Conservation (phyloP, 768 basidiomycete genomes). For the Chalciporus piperatus region DNA sequence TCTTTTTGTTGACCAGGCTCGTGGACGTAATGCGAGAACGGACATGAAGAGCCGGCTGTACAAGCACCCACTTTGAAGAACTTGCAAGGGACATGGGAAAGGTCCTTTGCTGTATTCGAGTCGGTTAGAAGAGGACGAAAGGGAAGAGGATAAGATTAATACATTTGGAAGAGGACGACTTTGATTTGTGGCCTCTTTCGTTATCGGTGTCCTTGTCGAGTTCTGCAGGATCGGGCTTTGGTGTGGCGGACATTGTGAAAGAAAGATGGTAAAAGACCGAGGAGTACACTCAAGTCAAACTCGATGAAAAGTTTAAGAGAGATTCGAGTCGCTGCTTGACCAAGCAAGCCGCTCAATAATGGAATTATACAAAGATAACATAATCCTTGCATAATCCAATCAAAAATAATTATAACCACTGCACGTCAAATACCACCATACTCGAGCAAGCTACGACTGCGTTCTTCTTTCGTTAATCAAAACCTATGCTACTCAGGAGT, state of each 20-base stretch:
- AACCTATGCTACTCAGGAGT: too few species aligned
- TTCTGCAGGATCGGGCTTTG: slow-evolving; percentile 20
- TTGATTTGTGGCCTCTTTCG: slow-evolving; percentile 23
- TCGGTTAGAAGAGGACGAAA: background rate
- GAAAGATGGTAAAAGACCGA: too few species aligned
- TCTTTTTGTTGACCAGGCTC: slow-evolving; percentile 82
- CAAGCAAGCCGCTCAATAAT: slow-evolving; percentile 9
- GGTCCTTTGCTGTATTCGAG: slow-evolving; percentile 63
- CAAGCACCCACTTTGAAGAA: slow-evolving; percentile 95
- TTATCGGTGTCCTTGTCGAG: slow-evolving; percentile 22
- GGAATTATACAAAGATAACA: slow-evolving; percentile 5
- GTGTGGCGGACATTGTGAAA: slow-evolving; percentile 19
- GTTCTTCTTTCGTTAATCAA: too few species aligned
- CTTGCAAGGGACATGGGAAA: slow-evolving; percentile 96
- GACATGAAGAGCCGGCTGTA: slow-evolving; percentile 90
- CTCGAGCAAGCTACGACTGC: too few species aligned
- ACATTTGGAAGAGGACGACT: slow-evolving; percentile 33
- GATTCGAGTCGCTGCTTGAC: background rate
- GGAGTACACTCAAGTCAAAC: background rate
- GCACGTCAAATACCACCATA: too few species aligned
- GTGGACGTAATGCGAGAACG: slow-evolving; percentile 80
- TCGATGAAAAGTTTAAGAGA: background rate
- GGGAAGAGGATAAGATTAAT: slow-evolving; percentile 3
- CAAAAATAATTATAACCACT: slow-evolving; percentile 6
- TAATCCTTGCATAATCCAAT: too few species aligned